Percentiles rank a stretch among this genome's conserved stretches.
Evolutionary conservation across 23 red algal genomes (phyloP).

Genomic region (Cyanidiococcus yangmingshanensis): DNA sequence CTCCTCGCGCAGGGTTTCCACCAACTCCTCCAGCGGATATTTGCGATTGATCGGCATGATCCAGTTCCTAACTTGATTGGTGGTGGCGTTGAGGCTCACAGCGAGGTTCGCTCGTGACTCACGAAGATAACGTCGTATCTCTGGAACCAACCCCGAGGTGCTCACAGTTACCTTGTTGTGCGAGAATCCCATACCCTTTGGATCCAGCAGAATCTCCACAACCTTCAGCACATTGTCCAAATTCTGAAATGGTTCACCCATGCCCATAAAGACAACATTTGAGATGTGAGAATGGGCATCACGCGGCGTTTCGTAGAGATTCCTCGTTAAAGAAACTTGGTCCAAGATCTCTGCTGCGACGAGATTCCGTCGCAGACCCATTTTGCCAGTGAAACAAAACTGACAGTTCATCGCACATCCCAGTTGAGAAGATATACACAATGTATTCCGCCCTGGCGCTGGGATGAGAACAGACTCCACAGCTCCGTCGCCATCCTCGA

Average conservation of each 20-base stretch:
- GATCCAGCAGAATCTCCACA: constrained; percentile 49
- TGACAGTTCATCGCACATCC: constrained; percentile 94
- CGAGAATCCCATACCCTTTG: constrained; percentile 55
- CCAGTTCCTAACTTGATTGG: constrained; percentile 68
- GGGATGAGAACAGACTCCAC: constrained; percentile 89
- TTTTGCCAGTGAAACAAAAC: constrained; percentile 83
- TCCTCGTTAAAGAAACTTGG: constrained; percentile 59
- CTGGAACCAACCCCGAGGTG: constrained; percentile 81
- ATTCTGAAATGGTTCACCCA: constrained; percentile 88
- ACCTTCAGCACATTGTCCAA: constrained; percentile 66
- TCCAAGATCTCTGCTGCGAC: constrained; percentile 85
- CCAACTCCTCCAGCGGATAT: constrained; percentile 57
- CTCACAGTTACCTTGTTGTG: constrained; percentile 95
- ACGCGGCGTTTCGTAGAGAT: constrained; percentile 40
- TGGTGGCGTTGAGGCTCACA: constrained; percentile 81
- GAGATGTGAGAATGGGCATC: constrained; percentile 28
- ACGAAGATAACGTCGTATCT: constrained; percentile 62
- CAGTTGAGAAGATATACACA: constrained; percentile 73
- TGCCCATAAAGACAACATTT: constrained; percentile 93
- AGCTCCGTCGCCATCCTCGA: constrained; percentile 24
- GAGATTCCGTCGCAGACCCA: constrained; percentile 52
- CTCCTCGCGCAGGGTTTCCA: constrained; percentile 58
- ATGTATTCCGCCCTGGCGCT: constrained; percentile 47
- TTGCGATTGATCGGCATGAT: constrained; percentile 99
- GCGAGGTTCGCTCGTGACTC: constrained; percentile 68